Percentiles rank a stretch among this genome's conserved stretches.
These are phyloP conservation scores for Botrytis sinoallii DNA, from an alignment of 2,329 filamentous ascomycete genomes.

Conservation along the genomic window DNA sequence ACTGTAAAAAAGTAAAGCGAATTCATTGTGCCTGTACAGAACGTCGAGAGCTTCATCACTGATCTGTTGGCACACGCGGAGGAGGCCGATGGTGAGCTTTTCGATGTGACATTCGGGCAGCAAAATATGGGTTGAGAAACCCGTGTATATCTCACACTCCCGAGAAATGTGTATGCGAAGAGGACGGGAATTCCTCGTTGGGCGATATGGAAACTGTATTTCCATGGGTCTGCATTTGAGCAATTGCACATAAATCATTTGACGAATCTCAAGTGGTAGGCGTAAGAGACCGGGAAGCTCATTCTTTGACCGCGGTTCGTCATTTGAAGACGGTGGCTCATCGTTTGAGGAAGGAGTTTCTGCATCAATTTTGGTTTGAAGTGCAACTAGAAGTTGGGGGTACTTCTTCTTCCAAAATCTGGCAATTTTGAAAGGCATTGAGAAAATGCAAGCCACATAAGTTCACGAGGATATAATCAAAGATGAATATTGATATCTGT, in stretches of 20 bases:
- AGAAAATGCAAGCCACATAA: neutral
- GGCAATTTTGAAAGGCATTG: neutral
- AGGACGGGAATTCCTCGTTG: neutral
- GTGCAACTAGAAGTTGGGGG: neutral
- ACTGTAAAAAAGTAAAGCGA: neutral
- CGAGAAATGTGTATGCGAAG: neutral
- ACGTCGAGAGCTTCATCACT: constrained; percentile 5
- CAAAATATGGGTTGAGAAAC: neutral
- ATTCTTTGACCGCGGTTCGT: neutral
- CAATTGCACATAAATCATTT: neutral
- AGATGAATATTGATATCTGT: neutral
- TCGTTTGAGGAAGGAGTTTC: too few species aligned
- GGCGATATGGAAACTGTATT: neutral
- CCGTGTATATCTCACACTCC: neutral
- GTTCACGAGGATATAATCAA: neutral
- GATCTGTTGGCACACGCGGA: neutral
- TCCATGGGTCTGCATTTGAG: neutral
- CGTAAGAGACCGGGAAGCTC: neutral
- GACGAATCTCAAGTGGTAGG: neutral
- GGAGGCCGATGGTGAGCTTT: neutral
- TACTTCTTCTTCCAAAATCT: neutral
- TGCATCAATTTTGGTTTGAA: neutral
- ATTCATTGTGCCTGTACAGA: neutral
- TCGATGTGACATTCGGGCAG: neutral
- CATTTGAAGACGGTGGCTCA: too few species aligned